Percentiles rank a stretch among this genome's conserved stretches.
These are phyloP conservation scores for Populus alba DNA, from an alignment of 345 rosid genomes.

Conservation along the genomic window DNA sequence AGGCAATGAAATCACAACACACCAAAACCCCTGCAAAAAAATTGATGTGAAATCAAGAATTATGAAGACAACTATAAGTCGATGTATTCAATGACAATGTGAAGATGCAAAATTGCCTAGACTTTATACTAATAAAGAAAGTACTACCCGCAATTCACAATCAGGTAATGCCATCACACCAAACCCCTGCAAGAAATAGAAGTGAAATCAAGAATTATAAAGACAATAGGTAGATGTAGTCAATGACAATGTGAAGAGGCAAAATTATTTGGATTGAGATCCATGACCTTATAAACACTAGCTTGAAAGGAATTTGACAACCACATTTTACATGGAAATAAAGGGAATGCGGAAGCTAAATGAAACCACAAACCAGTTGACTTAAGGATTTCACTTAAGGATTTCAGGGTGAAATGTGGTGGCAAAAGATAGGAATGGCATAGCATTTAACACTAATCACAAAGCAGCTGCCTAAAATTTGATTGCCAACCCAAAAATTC, in stretches of 20 bases:
- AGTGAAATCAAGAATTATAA: neutral
- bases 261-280: neutral
- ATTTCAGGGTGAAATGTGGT: neutral
- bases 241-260: neutral
- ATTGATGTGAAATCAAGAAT: neutral
- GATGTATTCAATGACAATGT: neutral
- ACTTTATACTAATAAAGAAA: neutral
- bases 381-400: neutral
- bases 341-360: neutral
- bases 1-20: neutral
- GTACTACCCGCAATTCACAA: constrained; percentile 14
- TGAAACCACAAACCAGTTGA: neutral
- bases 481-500: neutral
- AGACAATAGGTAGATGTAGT: neutral
- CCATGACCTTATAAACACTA: neutral
- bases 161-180: neutral
- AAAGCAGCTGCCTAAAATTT: neutral
- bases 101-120: no score
- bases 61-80: neutral
- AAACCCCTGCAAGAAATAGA: constrained; percentile 9
- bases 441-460: neutral
- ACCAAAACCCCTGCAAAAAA: constrained; percentile 9
- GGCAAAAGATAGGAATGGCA: neutral
- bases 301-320: neutral
- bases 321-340: neutral